These are phyloP conservation scores for Peziza echinospora DNA, from an alignment of 495 filamentous ascomycete species.

Conservation along the genomic window DNA sequence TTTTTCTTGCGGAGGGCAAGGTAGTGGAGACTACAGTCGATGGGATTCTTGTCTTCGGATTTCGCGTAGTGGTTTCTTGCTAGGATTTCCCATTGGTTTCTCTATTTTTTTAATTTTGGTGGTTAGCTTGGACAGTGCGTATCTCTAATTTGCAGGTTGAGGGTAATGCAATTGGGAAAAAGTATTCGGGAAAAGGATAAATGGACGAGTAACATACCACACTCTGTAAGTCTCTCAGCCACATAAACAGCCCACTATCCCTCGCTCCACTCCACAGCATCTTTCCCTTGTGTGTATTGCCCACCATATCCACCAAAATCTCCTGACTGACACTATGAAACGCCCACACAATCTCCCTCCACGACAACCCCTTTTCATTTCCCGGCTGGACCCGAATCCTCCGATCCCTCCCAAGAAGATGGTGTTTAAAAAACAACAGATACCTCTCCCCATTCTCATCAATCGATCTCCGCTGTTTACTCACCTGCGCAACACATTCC, in stretches of 20 bases:
- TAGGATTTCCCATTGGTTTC: conserved; percentile 73
- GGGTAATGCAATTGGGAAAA: too few species aligned
- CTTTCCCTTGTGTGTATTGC: conserved; percentile 49
- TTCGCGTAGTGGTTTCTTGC: conserved; percentile 87
- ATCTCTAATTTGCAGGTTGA: neutral
- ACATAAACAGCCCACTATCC: conserved; percentile 86
- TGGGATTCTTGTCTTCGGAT: conserved; percentile 66
- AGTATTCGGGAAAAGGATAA: too few species aligned
- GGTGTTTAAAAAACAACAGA: conserved; percentile 72
- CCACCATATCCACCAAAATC: conserved; percentile 75
- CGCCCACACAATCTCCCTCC: conserved; percentile 89
- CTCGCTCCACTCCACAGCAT: conserved; percentile 68
- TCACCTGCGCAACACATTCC: conserved; percentile 69
- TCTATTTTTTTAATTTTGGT: conserved; percentile 9
- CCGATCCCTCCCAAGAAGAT: conserved; percentile 42
- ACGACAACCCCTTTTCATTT: conserved; percentile 36
- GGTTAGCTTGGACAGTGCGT: neutral
- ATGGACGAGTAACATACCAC: conserved; percentile 35
- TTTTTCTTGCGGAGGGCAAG: conserved; percentile 80
- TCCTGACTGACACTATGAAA: conserved; percentile 84
- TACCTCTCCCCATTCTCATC: conserved; percentile 85
- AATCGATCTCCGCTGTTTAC: conserved; percentile 75
- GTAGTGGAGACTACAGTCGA: conserved; percentile 87
- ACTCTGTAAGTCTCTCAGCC: conserved; percentile 56
- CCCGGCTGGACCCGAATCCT: neutral